Conservation (phyloP, 208 protist genomes). For the Endotrypanum monterogeii region DNA sequence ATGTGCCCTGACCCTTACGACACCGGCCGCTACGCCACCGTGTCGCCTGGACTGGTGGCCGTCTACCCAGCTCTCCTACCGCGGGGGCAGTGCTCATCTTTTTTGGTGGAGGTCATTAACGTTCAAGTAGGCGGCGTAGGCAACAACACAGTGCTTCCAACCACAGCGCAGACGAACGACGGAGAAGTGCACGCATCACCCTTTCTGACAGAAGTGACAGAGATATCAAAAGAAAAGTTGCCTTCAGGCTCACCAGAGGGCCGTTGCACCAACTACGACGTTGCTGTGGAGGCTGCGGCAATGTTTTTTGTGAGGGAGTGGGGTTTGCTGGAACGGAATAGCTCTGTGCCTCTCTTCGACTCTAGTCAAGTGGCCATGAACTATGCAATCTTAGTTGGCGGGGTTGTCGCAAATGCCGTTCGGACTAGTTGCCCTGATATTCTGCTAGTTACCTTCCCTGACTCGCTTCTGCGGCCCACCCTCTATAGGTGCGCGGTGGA, state of each 20-base stretch:
- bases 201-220: constrained; percentile 25
- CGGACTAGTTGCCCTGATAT: constrained; percentile 16
- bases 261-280: not conserved
- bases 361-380: not conserved
- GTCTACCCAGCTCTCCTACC: constrained; percentile 22
- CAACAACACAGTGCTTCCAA: not conserved
- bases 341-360: constrained; percentile 25
- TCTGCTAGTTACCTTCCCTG: constrained; percentile 7
- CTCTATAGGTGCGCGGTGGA: constrained; percentile 28
- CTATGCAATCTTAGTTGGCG: constrained; percentile 16
- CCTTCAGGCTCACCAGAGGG: not conserved
- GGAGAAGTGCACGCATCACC: not conserved
- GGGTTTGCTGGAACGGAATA: constrained; percentile 31
- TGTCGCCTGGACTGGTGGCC: constrained; percentile 29
- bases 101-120: constrained; percentile 31
- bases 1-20: constrained; percentile 40
- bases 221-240: not conserved
- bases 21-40: constrained; percentile 20
- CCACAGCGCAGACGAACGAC: not conserved
- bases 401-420: constrained; percentile 7
- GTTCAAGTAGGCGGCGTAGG: not conserved
- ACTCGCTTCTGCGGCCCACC: constrained; percentile 8
- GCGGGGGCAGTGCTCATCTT: constrained; percentile 16
- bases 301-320: constrained; percentile 23
- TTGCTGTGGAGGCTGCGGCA: constrained; percentile 14